These are phyloP conservation scores for Colletotrichum chlorophyti DNA, from an alignment of 2,329 filamentous ascomycete genomes.

Conservation along the genomic window DNA sequence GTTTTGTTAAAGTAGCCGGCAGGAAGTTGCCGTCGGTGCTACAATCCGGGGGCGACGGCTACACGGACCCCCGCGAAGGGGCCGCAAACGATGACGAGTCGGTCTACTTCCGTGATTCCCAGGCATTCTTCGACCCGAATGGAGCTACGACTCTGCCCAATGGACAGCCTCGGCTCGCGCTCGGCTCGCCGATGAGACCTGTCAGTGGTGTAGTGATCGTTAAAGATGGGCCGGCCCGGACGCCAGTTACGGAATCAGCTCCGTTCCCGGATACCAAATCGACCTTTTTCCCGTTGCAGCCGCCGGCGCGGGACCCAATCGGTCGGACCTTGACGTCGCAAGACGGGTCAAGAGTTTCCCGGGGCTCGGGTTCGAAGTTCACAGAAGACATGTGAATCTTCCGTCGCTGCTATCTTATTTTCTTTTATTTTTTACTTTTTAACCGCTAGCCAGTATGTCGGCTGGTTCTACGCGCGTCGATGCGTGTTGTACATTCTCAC, in stretches of 20 bases:
- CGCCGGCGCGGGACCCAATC: slow-evolving; percentile 42
- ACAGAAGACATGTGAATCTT: slow-evolving; percentile 43
- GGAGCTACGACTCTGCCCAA: no score
- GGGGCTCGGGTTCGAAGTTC: slow-evolving; percentile 46
- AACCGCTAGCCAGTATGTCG: slow-evolving; percentile 5
- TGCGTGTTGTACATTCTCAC: slow-evolving; percentile 26
- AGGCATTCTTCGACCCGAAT: slow-evolving; percentile 51
- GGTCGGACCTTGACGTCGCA: slow-evolving; percentile 44
- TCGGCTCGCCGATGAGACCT: slow-evolving; percentile 65
- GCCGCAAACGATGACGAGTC: slow-evolving; percentile 47
- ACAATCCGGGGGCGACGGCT: slow-evolving; percentile 68
- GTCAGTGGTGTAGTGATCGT: slow-evolving; percentile 67
- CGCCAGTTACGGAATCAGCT: slow-evolving; percentile 62
- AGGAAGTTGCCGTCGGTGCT: slow-evolving; percentile 70
- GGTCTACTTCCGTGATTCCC: slow-evolving; percentile 61
- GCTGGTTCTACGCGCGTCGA: slow-evolving; percentile 12
- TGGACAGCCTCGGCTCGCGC: slow-evolving; percentile 48
- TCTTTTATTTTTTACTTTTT: background rate
- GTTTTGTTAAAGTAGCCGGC: slow-evolving; percentile 71
- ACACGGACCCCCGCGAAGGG: slow-evolving; percentile 55
- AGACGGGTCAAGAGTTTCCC: slow-evolving; percentile 39
- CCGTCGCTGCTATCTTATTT: background rate
- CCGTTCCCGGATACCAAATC: slow-evolving; percentile 48
- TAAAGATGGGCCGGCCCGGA: slow-evolving; percentile 70
- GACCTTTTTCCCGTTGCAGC: slow-evolving; percentile 31